These are phyloP conservation scores for Trametes punicea DNA, from an alignment of 768 basidiomycete genomes.

Conservation along the genomic window DNA sequence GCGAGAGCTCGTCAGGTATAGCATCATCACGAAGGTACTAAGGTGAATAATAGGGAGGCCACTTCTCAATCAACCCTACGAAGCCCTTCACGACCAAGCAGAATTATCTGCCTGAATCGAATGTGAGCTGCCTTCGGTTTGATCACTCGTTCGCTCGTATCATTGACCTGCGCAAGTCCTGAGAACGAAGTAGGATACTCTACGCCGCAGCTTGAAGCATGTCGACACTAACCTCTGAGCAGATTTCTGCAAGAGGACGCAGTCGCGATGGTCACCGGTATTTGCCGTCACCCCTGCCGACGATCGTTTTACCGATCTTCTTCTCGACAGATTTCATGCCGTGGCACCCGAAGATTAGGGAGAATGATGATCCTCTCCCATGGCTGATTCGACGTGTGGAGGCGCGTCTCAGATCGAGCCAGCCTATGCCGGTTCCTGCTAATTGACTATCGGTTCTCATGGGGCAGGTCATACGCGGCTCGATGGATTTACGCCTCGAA, in stretches of 20 bases:
- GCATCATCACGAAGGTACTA: neutral
- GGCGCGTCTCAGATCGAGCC: slow-evolving; percentile 35
- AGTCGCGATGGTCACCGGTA: slow-evolving; percentile 80
- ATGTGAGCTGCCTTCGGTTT: slow-evolving; percentile 43
- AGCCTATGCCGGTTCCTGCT: neutral
- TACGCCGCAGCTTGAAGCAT: neutral
- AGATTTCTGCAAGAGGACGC: slow-evolving; percentile 82
- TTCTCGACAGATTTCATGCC: slow-evolving; percentile 81
- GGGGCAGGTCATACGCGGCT: slow-evolving; percentile 74
- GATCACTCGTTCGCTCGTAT: neutral
- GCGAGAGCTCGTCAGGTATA: neutral
- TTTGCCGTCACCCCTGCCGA: neutral
- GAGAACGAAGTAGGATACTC: slow-evolving; percentile 62
- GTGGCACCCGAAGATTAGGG: slow-evolving; percentile 44
- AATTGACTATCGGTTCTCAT: too few species aligned
- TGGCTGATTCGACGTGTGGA: slow-evolving; percentile 87
- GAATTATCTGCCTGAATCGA: slow-evolving; percentile 78
- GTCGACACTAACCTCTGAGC: too few species aligned
- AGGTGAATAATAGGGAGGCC: slow-evolving; percentile 58
- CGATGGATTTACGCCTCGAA: slow-evolving; percentile 75
- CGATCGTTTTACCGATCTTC: slow-evolving; percentile 4
- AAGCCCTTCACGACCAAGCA: slow-evolving; percentile 72
- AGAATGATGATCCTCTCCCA: slow-evolving; percentile 62
- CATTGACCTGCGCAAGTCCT: slow-evolving; percentile 52
- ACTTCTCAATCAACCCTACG: slow-evolving; percentile 81